Evolutionary conservation across 768 basidiomycete species (phyloP).

Genomic region (Suillus brevipes): DNA sequence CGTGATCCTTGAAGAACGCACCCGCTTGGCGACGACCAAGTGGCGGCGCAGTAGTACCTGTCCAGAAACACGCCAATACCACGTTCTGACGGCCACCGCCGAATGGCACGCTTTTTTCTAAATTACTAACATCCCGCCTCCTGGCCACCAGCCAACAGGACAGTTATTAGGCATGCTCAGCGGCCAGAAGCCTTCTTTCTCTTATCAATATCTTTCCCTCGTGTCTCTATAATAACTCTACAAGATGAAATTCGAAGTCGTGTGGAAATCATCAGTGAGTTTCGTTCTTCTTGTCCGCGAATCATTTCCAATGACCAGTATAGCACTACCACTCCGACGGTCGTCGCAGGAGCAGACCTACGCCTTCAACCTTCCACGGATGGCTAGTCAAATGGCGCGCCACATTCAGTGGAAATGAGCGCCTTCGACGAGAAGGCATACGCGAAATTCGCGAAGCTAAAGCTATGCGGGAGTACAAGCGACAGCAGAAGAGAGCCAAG

Average conservation of each 20-base stretch:
- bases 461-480: constrained; percentile 32
- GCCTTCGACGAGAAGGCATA: constrained; percentile 64
- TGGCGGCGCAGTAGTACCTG: not conserved
- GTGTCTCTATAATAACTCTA: not conserved
- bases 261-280: constrained; percentile 36
- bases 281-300: constrained; percentile 4
- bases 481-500: constrained; percentile 23
- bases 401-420: constrained; percentile 64
- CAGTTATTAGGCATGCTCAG: not conserved
- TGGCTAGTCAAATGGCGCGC: constrained; percentile 82
- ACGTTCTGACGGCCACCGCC: not conserved
- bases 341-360: constrained; percentile 48
- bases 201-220: not conserved
- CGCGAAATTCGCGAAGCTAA: constrained; percentile 66
- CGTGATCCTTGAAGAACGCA: not conserved
- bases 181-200: not conserved
- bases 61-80: not conserved
- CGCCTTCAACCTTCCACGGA: constrained; percentile 63
- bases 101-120: not conserved
- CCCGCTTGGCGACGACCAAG: no score
- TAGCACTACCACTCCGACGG: constrained; percentile 39
- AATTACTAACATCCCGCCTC: not conserved
- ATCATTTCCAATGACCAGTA: constrained; percentile 1
- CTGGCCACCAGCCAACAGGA: not conserved
- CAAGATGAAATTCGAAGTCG: constrained; percentile 29